phyloP scores from a whole-genome alignment of 2,329 filamentous ascomycete species.

The Parastagonospora avenae region DNA sequence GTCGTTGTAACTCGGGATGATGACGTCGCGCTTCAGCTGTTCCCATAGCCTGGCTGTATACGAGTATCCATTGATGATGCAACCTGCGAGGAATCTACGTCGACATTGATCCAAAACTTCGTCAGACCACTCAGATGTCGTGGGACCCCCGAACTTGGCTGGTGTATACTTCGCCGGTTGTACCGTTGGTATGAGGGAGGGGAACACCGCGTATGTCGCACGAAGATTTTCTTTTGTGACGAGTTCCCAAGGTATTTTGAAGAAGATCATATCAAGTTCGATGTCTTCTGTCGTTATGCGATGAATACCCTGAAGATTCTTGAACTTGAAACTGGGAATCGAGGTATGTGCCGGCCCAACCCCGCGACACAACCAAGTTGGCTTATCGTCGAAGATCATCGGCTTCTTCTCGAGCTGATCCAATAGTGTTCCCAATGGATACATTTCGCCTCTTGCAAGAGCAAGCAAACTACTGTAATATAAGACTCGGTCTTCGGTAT shows the following conservation, averaged over 20 bases:
- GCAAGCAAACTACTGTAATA: slow-evolving; percentile 13
- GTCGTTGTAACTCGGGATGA: slow-evolving; percentile 16
- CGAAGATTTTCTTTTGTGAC: background rate
- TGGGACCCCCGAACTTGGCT: background rate
- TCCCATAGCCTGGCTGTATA: slow-evolving; percentile 18
- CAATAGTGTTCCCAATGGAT: slow-evolving; percentile 17
- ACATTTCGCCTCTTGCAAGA: slow-evolving; percentile 16
- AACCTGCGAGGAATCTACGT: slow-evolving; percentile 17
- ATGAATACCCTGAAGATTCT: slow-evolving; percentile 8
- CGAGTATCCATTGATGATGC: slow-evolving; percentile 9
- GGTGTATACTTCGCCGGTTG: background rate
- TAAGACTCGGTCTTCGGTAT: slow-evolving; percentile 9
- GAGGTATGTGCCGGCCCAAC: background rate
- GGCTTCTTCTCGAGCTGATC: slow-evolving; percentile 7
- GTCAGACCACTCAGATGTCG: background rate
- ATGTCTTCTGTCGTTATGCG: slow-evolving; percentile 11
- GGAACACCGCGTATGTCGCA: background rate
- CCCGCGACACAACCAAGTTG: slow-evolving; percentile 12
- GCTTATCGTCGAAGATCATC: slow-evolving; percentile 1
- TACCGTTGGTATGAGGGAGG: background rate
- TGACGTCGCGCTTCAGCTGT: slow-evolving; percentile 15
- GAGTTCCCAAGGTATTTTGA: slow-evolving; percentile 1
- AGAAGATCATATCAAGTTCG: slow-evolving; percentile 14
- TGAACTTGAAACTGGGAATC: slow-evolving; percentile 7
- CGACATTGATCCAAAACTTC: slow-evolving; percentile 4